Conservation (phyloP, 1,139 yeast species). For the Saccharomyces hybrid region DNA sequence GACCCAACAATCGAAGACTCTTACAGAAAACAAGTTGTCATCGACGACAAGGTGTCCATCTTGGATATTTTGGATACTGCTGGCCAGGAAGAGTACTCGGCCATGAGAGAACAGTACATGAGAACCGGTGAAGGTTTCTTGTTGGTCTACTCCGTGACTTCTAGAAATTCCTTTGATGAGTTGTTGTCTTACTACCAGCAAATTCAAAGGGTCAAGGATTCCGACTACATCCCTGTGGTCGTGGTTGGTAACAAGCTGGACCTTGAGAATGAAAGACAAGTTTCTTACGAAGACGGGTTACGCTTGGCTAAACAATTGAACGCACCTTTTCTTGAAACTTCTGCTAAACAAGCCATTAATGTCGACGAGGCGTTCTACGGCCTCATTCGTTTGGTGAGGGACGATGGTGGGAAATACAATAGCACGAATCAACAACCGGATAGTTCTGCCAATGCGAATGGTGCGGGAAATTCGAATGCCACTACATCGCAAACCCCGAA, state of each 20-base stretch:
- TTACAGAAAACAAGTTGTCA: constrained; percentile 66
- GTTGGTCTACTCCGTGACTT: constrained; percentile 73
- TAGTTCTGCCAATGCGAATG: not conserved
- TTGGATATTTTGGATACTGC: constrained; percentile 89
- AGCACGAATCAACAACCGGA: not conserved
- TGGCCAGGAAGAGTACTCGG: constrained; percentile 93
- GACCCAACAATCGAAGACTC: constrained; percentile 96
- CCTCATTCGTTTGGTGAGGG: constrained; percentile 56
- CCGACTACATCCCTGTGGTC: constrained; percentile 59
- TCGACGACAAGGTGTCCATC: constrained; percentile 67
- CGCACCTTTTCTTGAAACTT: constrained; percentile 80
- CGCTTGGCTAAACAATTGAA: constrained; percentile 61
- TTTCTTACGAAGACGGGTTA: constrained; percentile 72
- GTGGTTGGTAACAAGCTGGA: constrained; percentile 76
- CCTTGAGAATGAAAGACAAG: constrained; percentile 65
- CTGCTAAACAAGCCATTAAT: constrained; percentile 84
- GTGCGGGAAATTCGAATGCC: not conserved
- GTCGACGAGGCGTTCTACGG: constrained; percentile 85
- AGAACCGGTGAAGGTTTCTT: constrained; percentile 88
- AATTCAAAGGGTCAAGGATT: constrained; percentile 73
- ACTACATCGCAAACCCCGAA: not conserved
- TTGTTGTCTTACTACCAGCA: constrained; percentile 69
- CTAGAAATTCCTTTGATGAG: constrained; percentile 69
- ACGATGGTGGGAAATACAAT: constrained; percentile 27
- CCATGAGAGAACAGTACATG: constrained; percentile 89